Base-by-base conservation (phyloP, 2,329 filamentous ascomycete genomes). In the Polychaeton citri region DNA sequence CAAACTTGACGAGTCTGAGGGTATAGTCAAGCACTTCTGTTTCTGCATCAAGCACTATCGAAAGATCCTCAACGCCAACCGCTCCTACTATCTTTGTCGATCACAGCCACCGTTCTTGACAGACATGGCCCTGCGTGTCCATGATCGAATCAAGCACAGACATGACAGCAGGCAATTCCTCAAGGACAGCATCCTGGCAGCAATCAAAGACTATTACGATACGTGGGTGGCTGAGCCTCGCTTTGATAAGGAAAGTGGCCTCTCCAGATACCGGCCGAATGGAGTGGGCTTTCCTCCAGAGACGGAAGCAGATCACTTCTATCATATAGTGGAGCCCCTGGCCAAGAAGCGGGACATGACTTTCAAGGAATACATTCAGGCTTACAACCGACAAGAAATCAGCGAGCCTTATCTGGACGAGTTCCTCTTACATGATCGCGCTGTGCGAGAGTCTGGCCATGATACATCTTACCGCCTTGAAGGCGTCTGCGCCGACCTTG, bases 11-110 rank as follows among this genome's bases (percentile, higher is more conserved):
- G 65, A 96, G 37, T 86, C 86, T 47, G 94, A 95, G 65, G 74
- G 80, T 34, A 96, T 98, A 85, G 87, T 96, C 35, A 69, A 74
- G 50, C 93, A 98, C 64, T 96, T 96, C 59, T 92, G 85, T 59
- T 98, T 98, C 66, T 93, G 85, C 63, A 96, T 98, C 60, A 79
- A 87, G 57, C 88, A 98, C 61, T 98, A 98, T 56, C 88, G 87
- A 52, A 98, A 96, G 66, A 94, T 98, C 41, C 74, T 96, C 46
- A 98, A 98, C 60, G 90, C 90, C 35, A 98, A 90, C 38, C 76
- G 90, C 21, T 87, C 87, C 2, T 98, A 98, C 67, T 98, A 98
- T 55, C 76, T 98, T 12, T 81, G 76, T 44, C 80, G 90, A 39
- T 95, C 90, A 2, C 90, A 98, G 60, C 90, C 90, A 2, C 90